Evolutionary conservation across 139 green algal species (phyloP), one percentile per base, ranked within the genome.

Genomic region (Tetradesmus obliquus): DNA sequence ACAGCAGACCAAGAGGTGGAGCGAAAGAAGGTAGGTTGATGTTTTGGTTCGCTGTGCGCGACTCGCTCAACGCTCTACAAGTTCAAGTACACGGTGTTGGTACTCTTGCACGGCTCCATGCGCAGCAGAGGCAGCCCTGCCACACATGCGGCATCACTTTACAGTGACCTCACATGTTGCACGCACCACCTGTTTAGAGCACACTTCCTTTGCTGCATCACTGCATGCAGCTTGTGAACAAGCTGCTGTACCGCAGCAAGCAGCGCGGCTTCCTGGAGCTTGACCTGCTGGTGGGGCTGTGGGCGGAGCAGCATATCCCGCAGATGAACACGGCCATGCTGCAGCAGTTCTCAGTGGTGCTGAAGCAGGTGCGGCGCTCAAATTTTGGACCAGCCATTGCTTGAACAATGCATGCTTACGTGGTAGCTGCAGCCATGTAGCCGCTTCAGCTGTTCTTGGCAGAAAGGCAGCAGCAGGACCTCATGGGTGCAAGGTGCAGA

Each of bases 211-310:
- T 10, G 7, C 72, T 58, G 51, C 54, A 84, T 8, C 82, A 45
- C 32, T 83, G 24, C 55, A 55, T 86, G 66, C 88, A 96, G 93
- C 79, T 94, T 15, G 90, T 95, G 0, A 97, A 97, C 91, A 94
- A 95, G 86, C 92, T 98, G 51, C 83, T 98, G 54, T 99, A 99
- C 80, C 93, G 96, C 8, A 95, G 89, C 90, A 96, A 96, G 82
- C 97, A 99, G 93, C 91, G 97, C 9, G 97, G 97, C 5, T 99
- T 97, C 79, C 91, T 99, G 19, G 97, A 99, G 91, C 95, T 99
- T 20, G 97, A 99, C 92, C 90, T 99, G 15, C 90, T 99, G 60
- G 88, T 96, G 81, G 96, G 97, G 0, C 84, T 97, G 86, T 98
- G 96, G 96, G 97, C 97, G n/a, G 95, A 97, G 93, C 69, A 92